Conservation (phyloP, 2,329 filamentous ascomycete species). For the Leptoxyphium fumago region DNA sequence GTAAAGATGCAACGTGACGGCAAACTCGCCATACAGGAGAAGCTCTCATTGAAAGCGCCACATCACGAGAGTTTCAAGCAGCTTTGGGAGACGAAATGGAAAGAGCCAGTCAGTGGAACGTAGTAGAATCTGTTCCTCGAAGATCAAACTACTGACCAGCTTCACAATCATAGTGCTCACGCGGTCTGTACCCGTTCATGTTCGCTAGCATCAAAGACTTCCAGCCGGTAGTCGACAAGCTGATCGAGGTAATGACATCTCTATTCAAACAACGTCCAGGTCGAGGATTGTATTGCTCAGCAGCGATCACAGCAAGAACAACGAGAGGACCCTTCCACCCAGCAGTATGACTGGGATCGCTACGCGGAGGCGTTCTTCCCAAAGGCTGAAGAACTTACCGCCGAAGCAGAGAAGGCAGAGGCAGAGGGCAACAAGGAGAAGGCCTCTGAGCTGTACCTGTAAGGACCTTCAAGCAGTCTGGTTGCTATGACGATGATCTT, state of each 20-base stretch:
- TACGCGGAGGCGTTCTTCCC: constrained; percentile 51
- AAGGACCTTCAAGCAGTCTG: constrained; percentile 7
- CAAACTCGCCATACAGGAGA: constrained; percentile 33
- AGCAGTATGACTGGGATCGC: constrained; percentile 45
- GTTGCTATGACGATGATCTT: neutral
- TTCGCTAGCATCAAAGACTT: constrained; percentile 56
- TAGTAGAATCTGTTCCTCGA: no score
- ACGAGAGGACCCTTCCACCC: constrained; percentile 26
- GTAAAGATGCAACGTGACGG: constrained; percentile 18
- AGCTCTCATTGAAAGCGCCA: constrained; percentile 25
- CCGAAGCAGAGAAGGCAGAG: constrained; percentile 37
- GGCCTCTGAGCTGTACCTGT: constrained; percentile 48
- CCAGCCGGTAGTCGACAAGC: constrained; percentile 48
- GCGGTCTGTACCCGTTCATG: constrained; percentile 51
- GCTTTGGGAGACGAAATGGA: constrained; percentile 65
- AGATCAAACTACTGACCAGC: no score
- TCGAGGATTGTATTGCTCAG: no score
- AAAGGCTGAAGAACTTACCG: constrained; percentile 42
- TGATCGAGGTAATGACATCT: constrained; percentile 35
- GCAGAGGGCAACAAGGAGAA: constrained; percentile 33
- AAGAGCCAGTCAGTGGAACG: constrained; percentile 39
- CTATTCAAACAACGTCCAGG: no score
- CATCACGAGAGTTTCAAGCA: constrained; percentile 34
- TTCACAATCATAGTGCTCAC: constrained; percentile 17
- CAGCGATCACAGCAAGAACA: constrained; percentile 31